Evolutionary conservation across 2,329 filamentous ascomycete genomes (phyloP).

Genomic region (Alternaria triticimaculans): DNA sequence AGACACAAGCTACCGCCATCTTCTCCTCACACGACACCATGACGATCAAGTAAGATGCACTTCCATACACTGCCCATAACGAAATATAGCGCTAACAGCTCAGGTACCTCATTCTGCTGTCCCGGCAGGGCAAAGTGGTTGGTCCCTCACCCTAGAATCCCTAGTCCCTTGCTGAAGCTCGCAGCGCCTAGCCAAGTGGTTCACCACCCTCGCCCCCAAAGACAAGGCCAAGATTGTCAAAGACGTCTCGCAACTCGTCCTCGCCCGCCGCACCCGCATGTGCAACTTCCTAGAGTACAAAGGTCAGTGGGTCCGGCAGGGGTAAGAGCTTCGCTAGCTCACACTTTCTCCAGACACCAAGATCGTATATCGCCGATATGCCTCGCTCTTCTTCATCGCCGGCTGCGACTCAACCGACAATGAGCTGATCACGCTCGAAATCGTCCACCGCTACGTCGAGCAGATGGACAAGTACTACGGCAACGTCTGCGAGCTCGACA

Average conservation of each 20-base stretch:
- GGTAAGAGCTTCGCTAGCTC: conserved; percentile 24
- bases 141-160: conserved; percentile 52
- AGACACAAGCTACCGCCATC: conserved; percentile 13
- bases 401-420: conserved; percentile 97
- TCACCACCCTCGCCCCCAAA: conserved; percentile 94
- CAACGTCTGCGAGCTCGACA: conserved; percentile 98
- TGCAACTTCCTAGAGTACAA: conserved; percentile 99
- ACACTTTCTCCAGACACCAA: conserved; percentile 76
- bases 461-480: conserved; percentile 99
- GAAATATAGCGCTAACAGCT: conserved; percentile 4
- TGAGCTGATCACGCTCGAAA: conserved; percentile 96
- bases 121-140: conserved; percentile 99
- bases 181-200: conserved; percentile 98
- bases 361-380: conserved; percentile 97
- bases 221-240: conserved; percentile 99
- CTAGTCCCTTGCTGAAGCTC: conserved; percentile 39
- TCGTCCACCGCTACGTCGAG: conserved; percentile 98
- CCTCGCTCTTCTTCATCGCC: conserved; percentile 98
- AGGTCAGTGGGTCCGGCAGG: conserved; percentile 62
- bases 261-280: conserved; percentile 96
- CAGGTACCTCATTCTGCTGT: conserved; percentile 97
- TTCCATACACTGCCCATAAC: neutral
- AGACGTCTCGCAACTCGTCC: conserved; percentile 96
- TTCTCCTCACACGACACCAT: conserved; percentile 45
- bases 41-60: conserved; percentile 61